phyloP scores from a whole-genome alignment of 306 rosid genomes.

The Dryas alaskensis region DNA sequence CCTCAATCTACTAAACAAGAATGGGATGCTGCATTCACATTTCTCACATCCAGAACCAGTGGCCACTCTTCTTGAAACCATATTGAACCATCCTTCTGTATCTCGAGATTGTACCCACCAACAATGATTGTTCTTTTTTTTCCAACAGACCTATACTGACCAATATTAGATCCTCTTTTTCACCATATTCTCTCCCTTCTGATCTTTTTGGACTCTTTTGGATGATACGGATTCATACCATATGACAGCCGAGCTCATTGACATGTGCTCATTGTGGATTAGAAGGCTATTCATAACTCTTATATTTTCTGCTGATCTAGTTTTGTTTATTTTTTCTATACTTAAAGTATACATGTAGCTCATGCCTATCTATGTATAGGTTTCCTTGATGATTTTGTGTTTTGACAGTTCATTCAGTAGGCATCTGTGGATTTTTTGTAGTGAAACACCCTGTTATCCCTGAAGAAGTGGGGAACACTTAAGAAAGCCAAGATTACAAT shows the following conservation, averaged over 20 bases:
- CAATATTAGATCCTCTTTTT: constrained; percentile 10
- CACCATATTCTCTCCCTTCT: neutral
- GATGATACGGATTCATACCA: neutral
- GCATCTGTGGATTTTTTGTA: neutral
- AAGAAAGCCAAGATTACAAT: too few relatives aligned
- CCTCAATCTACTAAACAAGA: constrained; percentile 32
- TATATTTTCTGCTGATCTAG: neutral
- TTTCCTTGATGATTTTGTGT: neutral
- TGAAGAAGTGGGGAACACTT: neutral
- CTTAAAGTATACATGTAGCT: neutral
- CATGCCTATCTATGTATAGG: neutral
- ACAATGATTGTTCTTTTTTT: constrained; percentile 9
- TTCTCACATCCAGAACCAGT: constrained; percentile 27
- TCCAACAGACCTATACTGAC: constrained; percentile 24
- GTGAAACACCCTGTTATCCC: neutral
- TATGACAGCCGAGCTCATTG: constrained; percentile 13
- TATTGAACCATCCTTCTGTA: constrained; percentile 4
- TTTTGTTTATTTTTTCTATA: neutral
- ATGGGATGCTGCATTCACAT: constrained; percentile 46
- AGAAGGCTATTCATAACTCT: neutral
- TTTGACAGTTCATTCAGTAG: neutral
- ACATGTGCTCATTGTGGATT: neutral
- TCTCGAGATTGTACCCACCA: constrained; percentile 8
- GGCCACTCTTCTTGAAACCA: constrained; percentile 9
- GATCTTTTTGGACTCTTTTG: constrained; percentile 3